Conservation (phyloP, 495 filamentous ascomycete genomes). For the Stereocaulon alpinum region DNA sequence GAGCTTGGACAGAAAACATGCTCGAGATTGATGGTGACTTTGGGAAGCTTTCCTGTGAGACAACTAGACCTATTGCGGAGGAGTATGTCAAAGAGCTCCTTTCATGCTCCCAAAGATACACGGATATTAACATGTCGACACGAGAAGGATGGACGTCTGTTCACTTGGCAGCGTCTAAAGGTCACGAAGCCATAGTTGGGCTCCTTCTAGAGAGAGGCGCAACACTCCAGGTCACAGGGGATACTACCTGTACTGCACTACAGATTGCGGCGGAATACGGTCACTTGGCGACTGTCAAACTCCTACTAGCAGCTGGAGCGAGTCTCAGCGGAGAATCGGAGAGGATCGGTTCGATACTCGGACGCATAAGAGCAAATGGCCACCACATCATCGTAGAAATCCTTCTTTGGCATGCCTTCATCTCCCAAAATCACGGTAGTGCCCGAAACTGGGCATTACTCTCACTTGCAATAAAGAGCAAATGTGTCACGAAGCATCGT, state of each 20-base stretch:
- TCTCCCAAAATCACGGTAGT: background rate
- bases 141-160: background rate
- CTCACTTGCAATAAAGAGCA: background rate
- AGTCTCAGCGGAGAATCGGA: background rate
- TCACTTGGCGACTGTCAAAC: background rate
- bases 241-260: background rate
- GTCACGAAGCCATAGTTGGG: background rate
- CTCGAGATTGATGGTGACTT: no score
- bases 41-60: no score
- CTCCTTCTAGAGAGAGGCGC: background rate
- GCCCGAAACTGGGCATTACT: background rate
- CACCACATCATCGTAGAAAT: background rate
- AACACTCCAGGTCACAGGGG: background rate
- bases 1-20: background rate
- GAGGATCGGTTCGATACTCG: background rate
- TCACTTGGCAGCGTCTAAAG: background rate
- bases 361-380: background rate
- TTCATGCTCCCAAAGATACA: background rate
- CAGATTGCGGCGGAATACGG: constrained; percentile 3
- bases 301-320: background rate
- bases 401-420: background rate
- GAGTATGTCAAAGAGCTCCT: background rate
- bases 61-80: no score
- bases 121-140: background rate
- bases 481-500: background rate